Evolutionary conservation across 208 protist genomes (phyloP), one percentile per base, ranked within the genome.

Genomic region (Acanthamoeba triangularis): DNA sequence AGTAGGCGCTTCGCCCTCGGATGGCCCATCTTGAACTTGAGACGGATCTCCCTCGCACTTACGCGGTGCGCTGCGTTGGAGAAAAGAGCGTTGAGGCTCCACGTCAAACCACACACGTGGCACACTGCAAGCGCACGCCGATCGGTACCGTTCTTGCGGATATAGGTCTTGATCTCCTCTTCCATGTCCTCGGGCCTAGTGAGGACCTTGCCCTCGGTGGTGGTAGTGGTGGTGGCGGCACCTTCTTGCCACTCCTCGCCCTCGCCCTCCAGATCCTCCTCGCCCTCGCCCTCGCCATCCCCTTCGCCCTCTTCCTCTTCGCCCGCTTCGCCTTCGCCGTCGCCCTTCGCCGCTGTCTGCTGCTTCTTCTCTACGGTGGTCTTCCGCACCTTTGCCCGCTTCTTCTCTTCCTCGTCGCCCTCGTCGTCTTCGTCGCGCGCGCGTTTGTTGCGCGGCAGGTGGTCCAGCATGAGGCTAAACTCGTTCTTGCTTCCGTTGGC

Each of bases 11-110:
- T 90, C 14, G 80, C 80, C 49, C 80, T 10, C 25, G 80, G 80
- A 25, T 90, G 80, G 80, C 80, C 80, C 52, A 90, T 90, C 25
- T 90, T n/a, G 80, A 90, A 90, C 14, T 90, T 90, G 23, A 63
- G 10, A 1, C 80, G 80, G 14, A 90, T 30, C 44, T 90, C 80
- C 52, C 80, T 59, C 16, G 80, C 80, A 25, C 80, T 90, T 30
- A 90, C 33, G 52, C 52, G 44, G 25, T 90, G 49, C 23, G 74
- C 74, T 82, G 74, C 25, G 33, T 37, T 23, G 28, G 18, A 67
- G 61, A 10, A 14, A 30, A 30, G 61, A 30, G 28, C n/a, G n/a
- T 67, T 67, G 2, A 67, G 61, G 33, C 13, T 10, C n/a, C n/a
- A 61, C 16, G 20, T 61, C 54, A 18, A 18, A 61, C 54, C 54